Base-by-base conservation (phyloP, 352 stramenopile genomes). In the Phytophthora podocarpi region DNA sequence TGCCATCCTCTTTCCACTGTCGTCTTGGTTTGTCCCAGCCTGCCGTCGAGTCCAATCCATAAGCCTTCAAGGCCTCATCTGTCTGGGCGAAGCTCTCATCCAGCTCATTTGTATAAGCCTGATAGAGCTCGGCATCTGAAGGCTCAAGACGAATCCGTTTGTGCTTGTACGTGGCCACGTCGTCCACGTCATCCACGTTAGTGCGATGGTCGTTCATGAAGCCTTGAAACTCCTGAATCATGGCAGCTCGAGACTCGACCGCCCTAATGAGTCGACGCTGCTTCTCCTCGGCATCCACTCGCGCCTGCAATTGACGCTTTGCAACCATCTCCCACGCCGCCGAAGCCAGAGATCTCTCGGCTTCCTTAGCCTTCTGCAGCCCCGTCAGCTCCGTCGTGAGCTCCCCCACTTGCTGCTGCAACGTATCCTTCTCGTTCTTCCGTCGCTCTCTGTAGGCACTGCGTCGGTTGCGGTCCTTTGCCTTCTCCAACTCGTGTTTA, bases 381-480 rank as follows among this genome's bases (percentile, higher is more conserved):
- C 48, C 30, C 1, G 11, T n/a, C 32, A 64, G 21, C 36, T 65
- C 45, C 11, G 39, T 48, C 31, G 60, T 45, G 13, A 69, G 60
- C 15, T 64, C 53, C n/a, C 18, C 47, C 30, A 64, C 32, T 23
- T 69, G 60, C 11, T 55, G 32, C 27, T 64, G 37, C 36, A 69
- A 30, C 36, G 30, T 20, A 9, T 64, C 46, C 13, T 51, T 62
- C 27, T 69, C 60, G 3, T 46, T 21, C 2, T n/a, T 48, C 5
- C 46, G 53, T 23, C 60, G 37, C 9, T 64, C 60, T 10, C 60
- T 37, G 27, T 69, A 69, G 3, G 21, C 12, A 27, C 27, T 69
- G 12, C 60, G 60, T 34, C 59, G 40, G 15, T 64, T 63, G 2
- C 53, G 60, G 32, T 69, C 60, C 27, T 65, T 64, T 5, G 32